Evolutionary conservation across 2,329 filamentous ascomycete species (phyloP).

Genomic region (Hortaea sp.): DNA sequence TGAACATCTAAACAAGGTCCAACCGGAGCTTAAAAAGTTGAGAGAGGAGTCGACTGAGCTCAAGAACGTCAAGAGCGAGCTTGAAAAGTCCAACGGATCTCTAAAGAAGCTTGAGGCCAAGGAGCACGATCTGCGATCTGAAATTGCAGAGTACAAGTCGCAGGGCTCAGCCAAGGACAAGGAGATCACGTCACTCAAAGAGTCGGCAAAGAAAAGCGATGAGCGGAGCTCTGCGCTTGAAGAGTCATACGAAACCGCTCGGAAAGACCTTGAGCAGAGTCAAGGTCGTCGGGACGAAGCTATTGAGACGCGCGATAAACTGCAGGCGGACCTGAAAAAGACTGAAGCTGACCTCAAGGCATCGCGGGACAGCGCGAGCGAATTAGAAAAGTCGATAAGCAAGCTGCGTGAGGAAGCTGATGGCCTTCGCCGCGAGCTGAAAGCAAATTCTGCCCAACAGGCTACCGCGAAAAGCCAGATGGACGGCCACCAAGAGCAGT

Average conservation of each 20-base stretch:
- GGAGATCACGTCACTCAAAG: slow-evolving; percentile 68
- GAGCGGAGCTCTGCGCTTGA: slow-evolving; percentile 64
- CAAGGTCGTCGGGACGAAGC: slow-evolving; percentile 74
- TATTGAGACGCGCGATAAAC: slow-evolving; percentile 61
- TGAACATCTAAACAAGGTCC: slow-evolving; percentile 70
- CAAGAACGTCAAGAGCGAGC: slow-evolving; percentile 64
- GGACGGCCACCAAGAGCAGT: slow-evolving; percentile 87
- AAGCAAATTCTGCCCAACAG: slow-evolving; percentile 78
- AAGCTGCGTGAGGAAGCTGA: slow-evolving; percentile 59
- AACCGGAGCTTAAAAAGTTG: slow-evolving; percentile 73
- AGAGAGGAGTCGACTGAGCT: slow-evolving; percentile 67
- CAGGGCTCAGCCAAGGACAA: slow-evolving; percentile 62
- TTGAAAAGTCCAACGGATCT: slow-evolving; percentile 52
- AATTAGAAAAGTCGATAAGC: slow-evolving; percentile 64
- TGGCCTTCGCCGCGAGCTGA: slow-evolving; percentile 64
- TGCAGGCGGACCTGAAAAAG: slow-evolving; percentile 57
- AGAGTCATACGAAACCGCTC: slow-evolving; percentile 63
- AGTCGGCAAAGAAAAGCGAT: slow-evolving; percentile 67
- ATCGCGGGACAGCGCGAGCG: slow-evolving; percentile 49
- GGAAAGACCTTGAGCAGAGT: slow-evolving; percentile 65
- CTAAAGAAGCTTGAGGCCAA: slow-evolving; percentile 68
- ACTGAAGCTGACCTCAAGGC: slow-evolving; percentile 59
- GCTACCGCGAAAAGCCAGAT: slow-evolving; percentile 75
- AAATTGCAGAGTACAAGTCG: slow-evolving; percentile 60
- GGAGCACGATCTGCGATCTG: slow-evolving; percentile 70